Base-by-base conservation (phyloP, 306 rosid species). In the Medicago lupulina region DNA sequence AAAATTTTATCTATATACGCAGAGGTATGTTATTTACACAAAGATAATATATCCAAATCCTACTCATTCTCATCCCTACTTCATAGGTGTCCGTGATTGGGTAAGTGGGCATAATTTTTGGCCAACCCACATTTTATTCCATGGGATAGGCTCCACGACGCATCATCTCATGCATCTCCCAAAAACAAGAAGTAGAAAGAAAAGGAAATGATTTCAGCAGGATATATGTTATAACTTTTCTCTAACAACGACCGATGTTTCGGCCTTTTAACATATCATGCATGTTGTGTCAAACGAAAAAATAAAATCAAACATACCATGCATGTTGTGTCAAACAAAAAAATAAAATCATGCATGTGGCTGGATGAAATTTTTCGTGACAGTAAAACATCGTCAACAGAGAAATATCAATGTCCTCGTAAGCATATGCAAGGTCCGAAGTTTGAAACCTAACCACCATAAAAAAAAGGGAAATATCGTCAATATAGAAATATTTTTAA, bases 221-320 rank as follows among this genome's bases (percentile, higher is more conserved):
- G 34, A 25, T 64, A 60, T 85, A 60, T 85, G 89, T 78, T 76
- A 25, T 54, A 73, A 83, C 86, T 82, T 88, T 88, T 85, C 74
- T 53, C 49, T 54, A 78, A 82, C 88, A 80, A 67, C 8, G 3
- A 44, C 5, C 80, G 80, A 11, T 73, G 69, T 82, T 74, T 73
- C 77, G 74, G 50, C 59, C 66, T 61, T 76, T 71, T 64, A 38
- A 70, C 28, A 13, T 31, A 31, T 61, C 67, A 61, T 28, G 18
- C 54, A 46, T 76, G 76, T 67, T 21, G 8, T 58, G 63, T 58
- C 63, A 58, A 28, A 28, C 31, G 31, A 28, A 28, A 28, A 28
- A 28, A 28, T 28, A 28, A 28, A 28, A 28, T 28, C 31, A 28
- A 28, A 28, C 31, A 28, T 28, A 34, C 5, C 67, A 61, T 31